Evolutionary conservation across 495 filamentous ascomycete genomes (phyloP).

Genomic region (Sordaria brevicollis): DNA sequence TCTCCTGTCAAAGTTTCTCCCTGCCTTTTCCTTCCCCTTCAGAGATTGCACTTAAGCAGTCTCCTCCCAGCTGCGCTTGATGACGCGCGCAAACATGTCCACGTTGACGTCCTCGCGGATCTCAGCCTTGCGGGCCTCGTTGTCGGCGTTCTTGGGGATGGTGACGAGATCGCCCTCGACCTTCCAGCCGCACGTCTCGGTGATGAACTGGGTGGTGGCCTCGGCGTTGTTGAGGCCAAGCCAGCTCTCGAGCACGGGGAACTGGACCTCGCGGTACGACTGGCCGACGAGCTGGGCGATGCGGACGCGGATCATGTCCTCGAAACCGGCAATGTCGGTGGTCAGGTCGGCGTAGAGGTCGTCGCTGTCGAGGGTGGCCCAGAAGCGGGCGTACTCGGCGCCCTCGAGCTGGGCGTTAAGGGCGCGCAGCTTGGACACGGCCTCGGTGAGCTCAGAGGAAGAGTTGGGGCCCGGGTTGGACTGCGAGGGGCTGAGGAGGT

Average conservation of each 20-base stretch:
- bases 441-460: constrained; percentile 59
- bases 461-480: constrained; percentile 32
- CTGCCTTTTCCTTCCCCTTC: constrained; percentile 9
- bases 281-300: constrained; percentile 87
- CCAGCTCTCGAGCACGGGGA: constrained; percentile 73
- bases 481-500: constrained; percentile 59
- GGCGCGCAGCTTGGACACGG: constrained; percentile 74
- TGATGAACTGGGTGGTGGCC: constrained; percentile 69
- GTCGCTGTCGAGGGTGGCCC: constrained; percentile 82
- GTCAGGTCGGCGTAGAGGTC: constrained; percentile 94
- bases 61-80: constrained; percentile 85
- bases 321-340: constrained; percentile 90
- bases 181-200: constrained; percentile 79
- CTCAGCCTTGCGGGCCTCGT: constrained; percentile 93
- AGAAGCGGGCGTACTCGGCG: constrained; percentile 84
- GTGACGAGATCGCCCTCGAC: constrained; percentile 48
- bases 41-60: constrained; percentile 36
- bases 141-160: constrained; percentile 89
- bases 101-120: constrained; percentile 95
- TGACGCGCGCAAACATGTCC: constrained; percentile 72
- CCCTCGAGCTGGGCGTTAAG: constrained; percentile 79
- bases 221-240: constrained; percentile 65
- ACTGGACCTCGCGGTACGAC: constrained; percentile 72
- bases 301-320: constrained; percentile 86
- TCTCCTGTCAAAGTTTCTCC: constrained; percentile 4